These are phyloP conservation scores for Sarocladiaceae sp. DNA, from an alignment of 2,329 filamentous ascomycete genomes.

Conservation along the genomic window DNA sequence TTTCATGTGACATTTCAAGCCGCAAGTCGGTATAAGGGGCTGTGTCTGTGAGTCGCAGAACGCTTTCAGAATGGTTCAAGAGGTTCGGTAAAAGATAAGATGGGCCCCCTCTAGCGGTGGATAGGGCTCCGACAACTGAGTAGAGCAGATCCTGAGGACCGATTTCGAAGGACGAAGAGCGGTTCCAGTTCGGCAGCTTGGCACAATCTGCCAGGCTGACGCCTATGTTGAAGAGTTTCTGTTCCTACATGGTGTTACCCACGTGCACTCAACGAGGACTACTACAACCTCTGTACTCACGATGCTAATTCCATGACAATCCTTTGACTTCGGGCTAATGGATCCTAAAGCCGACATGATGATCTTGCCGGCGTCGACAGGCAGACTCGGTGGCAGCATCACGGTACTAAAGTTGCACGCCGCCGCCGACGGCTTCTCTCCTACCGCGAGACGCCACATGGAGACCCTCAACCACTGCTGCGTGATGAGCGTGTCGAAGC, in stretches of 20 bases:
- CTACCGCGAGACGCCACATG: slow-evolving; percentile 27
- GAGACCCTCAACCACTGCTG: slow-evolving; percentile 27
- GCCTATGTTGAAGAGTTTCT: slow-evolving; percentile 28
- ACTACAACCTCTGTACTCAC: slow-evolving; percentile 14
- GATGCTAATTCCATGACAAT: slow-evolving; percentile 28
- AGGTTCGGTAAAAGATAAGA: slow-evolving; percentile 24
- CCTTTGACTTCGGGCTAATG: slow-evolving; percentile 22
- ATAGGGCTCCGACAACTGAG: slow-evolving; percentile 21
- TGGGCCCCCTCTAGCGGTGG: slow-evolving; percentile 20
- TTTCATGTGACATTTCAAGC: slow-evolving; percentile 9
- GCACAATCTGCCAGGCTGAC: slow-evolving; percentile 24
- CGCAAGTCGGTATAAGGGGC: slow-evolving; percentile 12
- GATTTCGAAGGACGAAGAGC: slow-evolving; percentile 19
- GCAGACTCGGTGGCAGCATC: slow-evolving; percentile 17
- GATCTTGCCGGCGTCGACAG: slow-evolving; percentile 25
- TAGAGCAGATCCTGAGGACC: slow-evolving; percentile 24
- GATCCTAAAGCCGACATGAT: slow-evolving; percentile 22
- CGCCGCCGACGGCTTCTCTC: slow-evolving; percentile 19
- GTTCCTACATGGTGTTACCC: slow-evolving; percentile 18
- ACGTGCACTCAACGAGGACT: not conserved
- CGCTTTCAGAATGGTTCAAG: slow-evolving; percentile 18
- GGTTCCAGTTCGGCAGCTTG: slow-evolving; percentile 15
- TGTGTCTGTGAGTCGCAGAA: slow-evolving; percentile 14
- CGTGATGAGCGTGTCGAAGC: slow-evolving; percentile 27
- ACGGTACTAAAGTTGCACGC: slow-evolving; percentile 14